phyloP scores from a whole-genome alignment of 1,139 yeast species.

The Zhuliangozyma parablackwelliae region DNA sequence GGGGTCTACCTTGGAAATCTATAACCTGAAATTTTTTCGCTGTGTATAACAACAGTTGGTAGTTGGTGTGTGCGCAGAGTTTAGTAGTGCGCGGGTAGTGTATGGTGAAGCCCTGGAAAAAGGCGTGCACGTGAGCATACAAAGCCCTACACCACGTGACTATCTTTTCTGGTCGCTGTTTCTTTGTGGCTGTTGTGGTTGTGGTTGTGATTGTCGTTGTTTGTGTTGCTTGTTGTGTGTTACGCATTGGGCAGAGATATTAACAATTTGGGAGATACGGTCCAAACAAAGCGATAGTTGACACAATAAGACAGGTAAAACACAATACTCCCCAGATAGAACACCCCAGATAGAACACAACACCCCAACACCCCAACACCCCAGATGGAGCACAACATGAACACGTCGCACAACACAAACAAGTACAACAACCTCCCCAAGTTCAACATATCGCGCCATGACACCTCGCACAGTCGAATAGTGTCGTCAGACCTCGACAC shows the following conservation, averaged over 20 bases:
- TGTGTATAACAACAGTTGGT: neutral
- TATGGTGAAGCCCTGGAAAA: neutral
- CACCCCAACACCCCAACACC: neutral
- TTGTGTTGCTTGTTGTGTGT: no score
- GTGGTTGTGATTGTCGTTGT: no score
- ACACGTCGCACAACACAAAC: constrained; percentile 1
- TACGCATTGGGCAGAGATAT: no score
- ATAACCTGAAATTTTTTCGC: constrained; percentile 8
- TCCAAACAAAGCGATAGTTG: no score
- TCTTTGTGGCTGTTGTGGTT: no score
- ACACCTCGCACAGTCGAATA: constrained; percentile 13
- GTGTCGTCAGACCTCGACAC: constrained; percentile 15
- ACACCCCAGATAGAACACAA: neutral
- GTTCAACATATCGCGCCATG: constrained; percentile 5
- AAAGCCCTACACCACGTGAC: neutral
- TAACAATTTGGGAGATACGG: no score
- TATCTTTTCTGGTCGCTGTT: no score
- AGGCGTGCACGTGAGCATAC: neutral
- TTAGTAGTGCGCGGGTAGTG: no score
- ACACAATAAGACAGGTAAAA: neutral
- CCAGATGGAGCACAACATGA: neutral
- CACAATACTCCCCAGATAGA: neutral
- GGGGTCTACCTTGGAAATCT: constrained; percentile 6
- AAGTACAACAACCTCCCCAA: constrained; percentile 15
- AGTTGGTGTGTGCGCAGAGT: neutral